Base-by-base conservation (phyloP, 495 filamentous ascomycete genomes). In the Neurospora intermedia region DNA sequence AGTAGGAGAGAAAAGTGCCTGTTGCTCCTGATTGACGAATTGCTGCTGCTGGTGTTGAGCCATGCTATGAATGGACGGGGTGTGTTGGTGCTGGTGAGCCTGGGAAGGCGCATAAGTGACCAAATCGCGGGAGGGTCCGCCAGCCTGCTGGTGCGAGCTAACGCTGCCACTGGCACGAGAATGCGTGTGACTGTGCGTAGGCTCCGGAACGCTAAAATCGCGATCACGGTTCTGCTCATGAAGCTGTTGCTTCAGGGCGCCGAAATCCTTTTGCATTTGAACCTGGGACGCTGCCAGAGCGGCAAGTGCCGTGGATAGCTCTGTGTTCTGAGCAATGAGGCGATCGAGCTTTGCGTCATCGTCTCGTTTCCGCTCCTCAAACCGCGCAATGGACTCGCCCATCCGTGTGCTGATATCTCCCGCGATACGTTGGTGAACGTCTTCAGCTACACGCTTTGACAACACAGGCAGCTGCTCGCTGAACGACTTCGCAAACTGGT, bases 341-440 rank as follows among this genome's bases (percentile, higher is more conserved):
- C 94, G 89, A 69, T 97, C 93, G 73, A 98, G 92, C 84, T 97
- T 97, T 42, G 83, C 84, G 40, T 85, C 85, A 75, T 97, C 94
- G 31, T 85, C 84, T 23, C 88, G 86, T 59, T 89, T 92, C 78
- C 91, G 89, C n/a, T 83, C 78, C 76, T 97, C 92, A 23, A 91
- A 85, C 31, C 88, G 84, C 71, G 87, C 75, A 18, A 81, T 75
- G 5, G 73, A 75, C 16, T 76, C 76, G 62, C 72, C 72, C 85
- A 80, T 77, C 39, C 87, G 79, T 7, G 43, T 48, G n/a, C 71
- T 74, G 73, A 81, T 78, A 66, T 81, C 79, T 18, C 76, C 79
- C 15, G 75, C 70, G 41, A 80, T 72, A 54, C 79, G 79, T 69
- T 80, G 85, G 74, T 97, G 92, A 69, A 94, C 82, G 11, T 88